Evolutionary conservation across 2,329 filamentous ascomycete species (phyloP), one percentile per base, ranked within the genome.

Genomic region (Trichoderma atroviride): DNA sequence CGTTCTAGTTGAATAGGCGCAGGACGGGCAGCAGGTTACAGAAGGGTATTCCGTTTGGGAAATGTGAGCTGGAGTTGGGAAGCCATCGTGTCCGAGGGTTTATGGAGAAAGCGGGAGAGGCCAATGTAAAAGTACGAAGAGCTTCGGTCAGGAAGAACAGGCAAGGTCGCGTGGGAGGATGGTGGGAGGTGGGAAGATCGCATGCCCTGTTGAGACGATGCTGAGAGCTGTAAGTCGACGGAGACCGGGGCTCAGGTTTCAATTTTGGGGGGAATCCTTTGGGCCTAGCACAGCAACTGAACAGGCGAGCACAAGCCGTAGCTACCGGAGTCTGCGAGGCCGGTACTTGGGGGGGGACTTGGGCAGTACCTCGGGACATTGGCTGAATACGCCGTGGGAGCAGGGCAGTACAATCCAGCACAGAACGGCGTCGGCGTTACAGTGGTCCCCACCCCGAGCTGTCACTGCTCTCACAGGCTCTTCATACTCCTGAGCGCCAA

Each of bases 31-130:
- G 67, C 60, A 40, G 65, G 66, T 71, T 74, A 75, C 53, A 70
- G 71, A 61, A 70, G 56, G 53, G 64, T 70, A 70, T 68, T 72
- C 72, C 72, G 72, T 31, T 64, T 69, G 71, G 70, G 70, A 67
- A 50, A 50, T 61, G 68, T 60, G 58, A 74, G 71, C 47, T 73
- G 74, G 71, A 73, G 63, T 47, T 68, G 61, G 53, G 68, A 71
- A 22, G 71, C 71, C 74, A 75, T 74, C 70, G 71, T 75, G 73
- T 73, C 68, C 55, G 16, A 57, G 53, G 53, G 52, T 47, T 14
- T 53, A 24, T 33, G 52, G 31, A 37, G 57, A 57, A 57, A 59
- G 65, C 59, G 55, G 68, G 58, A 68, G 63, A 60, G 31, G 53
- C 27, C 24, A 47, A 56, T 52, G 63, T 66, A 58, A 35, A 22